Evolutionary conservation across 345 rosid genomes (phyloP), one percentile per base, ranked within the genome.

Genomic region (Acer campestre): DNA sequence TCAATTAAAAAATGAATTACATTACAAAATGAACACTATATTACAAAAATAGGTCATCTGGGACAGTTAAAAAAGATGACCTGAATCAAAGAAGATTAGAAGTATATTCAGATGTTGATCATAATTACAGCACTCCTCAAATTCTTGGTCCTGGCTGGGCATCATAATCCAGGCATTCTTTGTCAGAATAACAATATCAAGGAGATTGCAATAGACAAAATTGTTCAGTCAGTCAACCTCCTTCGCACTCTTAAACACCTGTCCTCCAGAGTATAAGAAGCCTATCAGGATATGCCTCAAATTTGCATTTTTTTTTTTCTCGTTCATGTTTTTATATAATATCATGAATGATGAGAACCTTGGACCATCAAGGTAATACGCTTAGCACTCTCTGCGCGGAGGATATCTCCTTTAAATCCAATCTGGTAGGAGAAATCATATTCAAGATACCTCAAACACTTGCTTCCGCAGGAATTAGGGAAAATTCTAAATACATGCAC

Each of bases 311-410:
- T 35, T 35, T 35, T 35, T 35, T 35, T 80, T 74, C 81, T 67
- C 88, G 75, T 77, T 76, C 88, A 77, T 85, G 84, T 81, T 86
- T 53, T 82, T 79, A 89, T 85, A 84, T 85, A 83, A 82, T 90
- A 89, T 93, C 95, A 81, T 91, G 98, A 88, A 89, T 86, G 87
- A 80, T 91, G 98, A 77, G 95, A 84, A 85, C 90, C 95, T 88
- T 91, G 97, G 87, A 90, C 91, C 86, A 89, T 86, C 90, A 90
- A 81, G 65, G 93, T 74, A 80, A 89, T 89, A 72, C 93, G 95
- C 95, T 90, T 93, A 78, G 93, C 95, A 80, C 92, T 91, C 85
- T 95, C 98, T 79, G 91, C 78, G 29, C 94, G 96, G 79, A 92
- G 87, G 80, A 70, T 86, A n/a, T 92, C 98, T 79, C 96, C 99